These are phyloP conservation scores for Mycena albidolilacea DNA, from an alignment of 768 basidiomycete genomes.

Conservation along the genomic window DNA sequence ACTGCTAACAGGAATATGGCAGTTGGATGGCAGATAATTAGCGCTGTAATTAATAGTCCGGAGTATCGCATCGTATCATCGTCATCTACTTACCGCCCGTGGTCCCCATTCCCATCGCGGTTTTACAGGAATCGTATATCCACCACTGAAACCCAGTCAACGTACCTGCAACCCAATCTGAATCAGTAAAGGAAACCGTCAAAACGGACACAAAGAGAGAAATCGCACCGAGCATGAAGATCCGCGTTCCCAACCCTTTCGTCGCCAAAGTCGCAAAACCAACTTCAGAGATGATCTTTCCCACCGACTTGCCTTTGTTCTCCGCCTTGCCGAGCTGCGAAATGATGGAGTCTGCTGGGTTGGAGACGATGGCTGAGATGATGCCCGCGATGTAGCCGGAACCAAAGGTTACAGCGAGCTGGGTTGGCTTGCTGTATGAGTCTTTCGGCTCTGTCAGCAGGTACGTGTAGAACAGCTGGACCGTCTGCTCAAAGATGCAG, in stretches of 20 bases:
- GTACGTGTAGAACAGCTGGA: constrained; percentile 77
- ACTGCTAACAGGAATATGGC: too few species aligned
- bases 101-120: too few species aligned
- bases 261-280: constrained; percentile 76
- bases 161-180: too few species aligned
- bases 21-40: too few species aligned
- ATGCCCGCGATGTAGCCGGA: constrained; percentile 97
- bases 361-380: constrained; percentile 94
- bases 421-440: constrained; percentile 84
- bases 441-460: constrained; percentile 85
- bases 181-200: too few species aligned
- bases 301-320: constrained; percentile 85
- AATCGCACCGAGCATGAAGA: constrained; percentile 81
- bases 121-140: too few species aligned
- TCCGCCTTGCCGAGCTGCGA: constrained; percentile 92
- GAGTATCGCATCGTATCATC: too few species aligned
- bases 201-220: too few species aligned
- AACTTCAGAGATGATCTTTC: constrained; percentile 79
- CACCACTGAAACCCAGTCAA: too few species aligned
- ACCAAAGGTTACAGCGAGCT: constrained; percentile 89
- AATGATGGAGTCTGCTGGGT: constrained; percentile 94
- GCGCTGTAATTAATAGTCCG: too few species aligned
- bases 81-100: too few species aligned
- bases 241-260: constrained; percentile 89
- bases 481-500: too few species aligned